A percentile compares a stretch with the other conserved stretches of the same genome.
Conservation (phyloP, 345 rosid species). For the Sonneratia caseolaris region DNA sequence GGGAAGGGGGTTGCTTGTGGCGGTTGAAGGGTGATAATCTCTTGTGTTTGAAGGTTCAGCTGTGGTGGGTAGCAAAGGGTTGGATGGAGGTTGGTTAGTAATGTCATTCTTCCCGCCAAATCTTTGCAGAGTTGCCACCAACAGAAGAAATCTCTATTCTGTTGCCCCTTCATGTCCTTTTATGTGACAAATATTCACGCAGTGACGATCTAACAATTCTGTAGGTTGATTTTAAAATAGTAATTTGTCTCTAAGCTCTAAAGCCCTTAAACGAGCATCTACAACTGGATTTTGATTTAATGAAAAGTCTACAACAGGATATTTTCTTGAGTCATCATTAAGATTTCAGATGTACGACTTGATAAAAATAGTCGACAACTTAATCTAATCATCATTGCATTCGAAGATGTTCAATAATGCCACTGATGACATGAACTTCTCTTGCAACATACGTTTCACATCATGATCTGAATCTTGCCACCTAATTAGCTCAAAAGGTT, state of each 20-base stretch:
- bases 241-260: too few relatives aligned
- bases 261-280: too few relatives aligned
- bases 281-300: too few relatives aligned
- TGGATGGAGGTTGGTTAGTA: constrained; percentile 41
- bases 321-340: too few relatives aligned
- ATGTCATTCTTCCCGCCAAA: constrained; percentile 4
- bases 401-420: not conserved
- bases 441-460: constrained; percentile 6
- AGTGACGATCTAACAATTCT: not conserved
- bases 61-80: constrained; percentile 27
- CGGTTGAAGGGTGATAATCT: constrained; percentile 37
- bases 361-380: too few relatives aligned
- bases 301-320: too few relatives aligned
- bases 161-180: not conserved
- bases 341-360: not conserved
- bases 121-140: not conserved
- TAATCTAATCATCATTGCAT: not conserved
- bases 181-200: not conserved
- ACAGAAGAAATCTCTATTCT: not conserved
- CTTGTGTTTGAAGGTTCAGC: constrained; percentile 40
- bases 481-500: not conserved
- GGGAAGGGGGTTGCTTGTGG: constrained; percentile 8
- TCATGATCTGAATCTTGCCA: not conserved
- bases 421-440: not conserved
- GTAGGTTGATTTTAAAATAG: too few relatives aligned